Conservation (phyloP, 208 protist genomes). For the Acanthamoeba lugdunensis region DNA sequence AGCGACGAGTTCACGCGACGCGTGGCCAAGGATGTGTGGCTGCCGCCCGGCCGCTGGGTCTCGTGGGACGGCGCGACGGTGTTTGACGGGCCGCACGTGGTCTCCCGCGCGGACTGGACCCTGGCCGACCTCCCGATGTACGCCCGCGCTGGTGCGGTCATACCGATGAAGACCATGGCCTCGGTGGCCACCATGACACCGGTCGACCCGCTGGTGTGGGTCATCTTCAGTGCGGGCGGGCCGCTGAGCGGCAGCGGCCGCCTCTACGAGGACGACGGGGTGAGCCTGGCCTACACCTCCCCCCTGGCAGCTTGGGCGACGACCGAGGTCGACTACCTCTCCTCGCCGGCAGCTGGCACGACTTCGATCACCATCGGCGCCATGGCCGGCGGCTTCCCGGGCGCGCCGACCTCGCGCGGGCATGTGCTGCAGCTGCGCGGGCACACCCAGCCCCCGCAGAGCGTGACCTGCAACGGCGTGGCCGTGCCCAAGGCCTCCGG, state of each 20-base stretch:
- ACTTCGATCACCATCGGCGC: not conserved
- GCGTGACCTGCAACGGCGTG: not conserved
- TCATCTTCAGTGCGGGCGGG: not conserved
- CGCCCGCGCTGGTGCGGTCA: not conserved
- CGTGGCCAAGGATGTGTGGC: slow-evolving; percentile 50
- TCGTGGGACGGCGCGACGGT: not conserved
- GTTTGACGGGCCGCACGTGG: not conserved
- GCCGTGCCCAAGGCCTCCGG: not conserved
- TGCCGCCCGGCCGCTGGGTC: slow-evolving; percentile 60
- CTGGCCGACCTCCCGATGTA: not conserved
- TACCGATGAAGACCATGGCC: slow-evolving; percentile 24
- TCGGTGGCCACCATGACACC: not conserved
- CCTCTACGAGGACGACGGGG: not conserved
- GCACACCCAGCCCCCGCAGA: not conserved
- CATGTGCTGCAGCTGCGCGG: slow-evolving; percentile 18
- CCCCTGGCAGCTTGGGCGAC: not conserved
- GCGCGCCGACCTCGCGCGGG: not conserved
- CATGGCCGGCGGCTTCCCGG: not conserved
- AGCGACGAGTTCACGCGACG: not conserved
- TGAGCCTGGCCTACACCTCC: not conserved
- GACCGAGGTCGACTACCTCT: not conserved
- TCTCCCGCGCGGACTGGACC: not conserved
- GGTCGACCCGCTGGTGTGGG: not conserved
- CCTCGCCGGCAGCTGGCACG: not conserved
- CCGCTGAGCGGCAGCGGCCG: not conserved